Conservation (phyloP, 2,329 filamentous ascomycete genomes). For the Hymenoscyphus salicellus region DNA sequence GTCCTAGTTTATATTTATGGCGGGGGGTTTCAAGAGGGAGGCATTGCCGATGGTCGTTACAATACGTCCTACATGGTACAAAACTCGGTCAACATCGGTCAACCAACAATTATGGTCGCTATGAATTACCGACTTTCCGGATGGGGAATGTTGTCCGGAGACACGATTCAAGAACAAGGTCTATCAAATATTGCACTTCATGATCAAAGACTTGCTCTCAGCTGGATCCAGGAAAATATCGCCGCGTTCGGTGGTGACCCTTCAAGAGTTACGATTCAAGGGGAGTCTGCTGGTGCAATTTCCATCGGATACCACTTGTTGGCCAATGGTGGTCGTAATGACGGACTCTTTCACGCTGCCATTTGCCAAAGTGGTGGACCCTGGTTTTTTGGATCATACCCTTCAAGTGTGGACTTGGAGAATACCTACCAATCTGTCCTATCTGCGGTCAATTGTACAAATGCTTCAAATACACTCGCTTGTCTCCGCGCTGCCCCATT, state of each 20-base stretch:
- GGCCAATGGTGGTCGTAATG: constrained; percentile 42
- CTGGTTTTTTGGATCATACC: constrained; percentile 8
- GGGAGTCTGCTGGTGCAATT: neutral
- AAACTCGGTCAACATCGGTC: constrained; percentile 15
- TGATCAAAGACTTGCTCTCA: neutral
- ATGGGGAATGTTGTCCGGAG: neutral
- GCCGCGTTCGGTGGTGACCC: constrained; percentile 73
- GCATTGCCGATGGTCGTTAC: constrained; percentile 40
- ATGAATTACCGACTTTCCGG: neutral
- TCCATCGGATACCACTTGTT: neutral
- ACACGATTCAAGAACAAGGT: neutral
- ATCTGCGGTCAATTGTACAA: constrained; percentile 30
- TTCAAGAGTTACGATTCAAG: constrained; percentile 69
- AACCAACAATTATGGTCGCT: neutral
- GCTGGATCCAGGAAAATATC: constrained; percentile 56
- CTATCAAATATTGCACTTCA: neutral
- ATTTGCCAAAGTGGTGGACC: constrained; percentile 46
- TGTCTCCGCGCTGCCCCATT: constrained; percentile 40
- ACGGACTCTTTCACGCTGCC: constrained; percentile 51
- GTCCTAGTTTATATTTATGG: constrained; percentile 47
- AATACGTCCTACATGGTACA: constrained; percentile 44
- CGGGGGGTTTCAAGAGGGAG: constrained; percentile 41
- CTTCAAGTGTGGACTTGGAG: neutral
- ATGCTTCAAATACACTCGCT: constrained; percentile 14
- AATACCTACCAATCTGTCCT: neutral